Conservation (phyloP, 176 grass and related monocot species). For the Echinochloa phyllopogon region DNA sequence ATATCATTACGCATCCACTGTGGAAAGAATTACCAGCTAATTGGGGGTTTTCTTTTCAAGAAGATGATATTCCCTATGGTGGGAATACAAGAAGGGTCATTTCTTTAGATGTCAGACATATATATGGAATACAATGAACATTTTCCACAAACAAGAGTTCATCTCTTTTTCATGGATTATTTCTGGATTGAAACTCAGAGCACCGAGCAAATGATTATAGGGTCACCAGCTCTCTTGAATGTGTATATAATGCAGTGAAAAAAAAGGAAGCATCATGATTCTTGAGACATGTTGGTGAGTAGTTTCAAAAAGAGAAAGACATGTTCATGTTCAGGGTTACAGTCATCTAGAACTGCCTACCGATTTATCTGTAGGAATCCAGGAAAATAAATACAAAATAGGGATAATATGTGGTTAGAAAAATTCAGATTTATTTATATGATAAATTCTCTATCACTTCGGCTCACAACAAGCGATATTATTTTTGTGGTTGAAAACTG, state of each 20-base stretch:
- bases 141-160: background rate
- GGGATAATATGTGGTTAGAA: slow-evolving; percentile 12
- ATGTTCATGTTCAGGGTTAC: background rate
- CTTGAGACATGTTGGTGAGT: background rate
- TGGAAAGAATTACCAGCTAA: background rate
- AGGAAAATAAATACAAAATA: background rate
- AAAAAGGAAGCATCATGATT: background rate
- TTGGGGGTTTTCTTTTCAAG: background rate
- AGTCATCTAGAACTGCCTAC: background rate
- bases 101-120: background rate
- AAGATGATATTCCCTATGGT: slow-evolving; percentile 13
- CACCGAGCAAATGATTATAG: background rate
- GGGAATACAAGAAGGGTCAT: background rate
- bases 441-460: background rate
- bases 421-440: slow-evolving; percentile 13
- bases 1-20: background rate
- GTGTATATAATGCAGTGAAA: background rate
- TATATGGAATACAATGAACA: background rate
- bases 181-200: background rate
- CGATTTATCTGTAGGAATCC: background rate
- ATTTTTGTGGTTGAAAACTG: slow-evolving; percentile 28
- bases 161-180: background rate
- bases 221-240: background rate
- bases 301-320: background rate
- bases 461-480: slow-evolving; percentile 14